Evolutionary conservation across 768 basidiomycete genomes (phyloP), one percentile per base, ranked within the genome.

Genomic region (Coprinopsis cinerea): DNA sequence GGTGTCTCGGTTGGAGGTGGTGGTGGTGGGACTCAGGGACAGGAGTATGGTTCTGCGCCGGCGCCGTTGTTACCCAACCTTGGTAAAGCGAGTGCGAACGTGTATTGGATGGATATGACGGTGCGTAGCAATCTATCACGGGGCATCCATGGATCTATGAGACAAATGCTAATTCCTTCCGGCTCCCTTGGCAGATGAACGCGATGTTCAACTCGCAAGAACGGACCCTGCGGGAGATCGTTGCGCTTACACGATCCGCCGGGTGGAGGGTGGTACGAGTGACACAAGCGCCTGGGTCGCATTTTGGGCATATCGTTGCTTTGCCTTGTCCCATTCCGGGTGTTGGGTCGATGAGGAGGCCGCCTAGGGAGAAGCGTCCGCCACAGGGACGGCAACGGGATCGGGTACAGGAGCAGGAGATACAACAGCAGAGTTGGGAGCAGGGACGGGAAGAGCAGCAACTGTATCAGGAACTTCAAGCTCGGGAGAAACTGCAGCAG

Each of bases 251-350:
- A 3, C 49, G 48, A 0, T 53, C 48, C 26, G 55, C 64, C 1
- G 71, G 72, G 4, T 74, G 71, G 70, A 61, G 62, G 46, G 25
- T 71, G 9, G 57, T 47, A 0, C 57, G 39, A 1, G 59, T 71
- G 44, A 74, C 75, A 3, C 72, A 73, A 49, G 74, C 79, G 2
- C 72, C 79, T 30, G 83, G 82, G 9, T 81, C 83, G 1, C 65
- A 83, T 32, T 88, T 90, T 57, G 85, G 82, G 2, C 77, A 88
- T 58, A 77, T 89, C 50, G 71, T 82, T 32, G 87, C 85, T 24
- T 74, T 81, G 15, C 86, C 86, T 4, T 69, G 36, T 23, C 27
- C 28, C 5, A 35, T 17, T 22, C 22, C 27, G 40, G 22, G 9
- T 24, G 26, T 28, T 39, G 43, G 44, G 20, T 27, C 7, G 44